These are phyloP conservation scores for Eucalyptus pauciflora DNA, from an alignment of 345 rosid genomes.

Conservation along the genomic window DNA sequence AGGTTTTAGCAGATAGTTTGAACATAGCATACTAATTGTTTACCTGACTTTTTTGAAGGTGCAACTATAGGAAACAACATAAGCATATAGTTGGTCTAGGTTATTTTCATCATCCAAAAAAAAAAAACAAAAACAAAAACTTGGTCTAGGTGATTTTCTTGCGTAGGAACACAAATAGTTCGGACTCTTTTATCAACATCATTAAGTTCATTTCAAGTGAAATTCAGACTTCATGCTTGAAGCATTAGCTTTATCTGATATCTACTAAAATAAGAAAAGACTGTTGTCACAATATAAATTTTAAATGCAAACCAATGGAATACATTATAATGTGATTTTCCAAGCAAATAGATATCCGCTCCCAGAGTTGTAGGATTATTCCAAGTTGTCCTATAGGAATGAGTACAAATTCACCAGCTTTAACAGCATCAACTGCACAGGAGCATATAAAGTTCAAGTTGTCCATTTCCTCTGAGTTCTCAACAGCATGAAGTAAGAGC, in stretches of 20 bases:
- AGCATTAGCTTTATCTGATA: not conserved
- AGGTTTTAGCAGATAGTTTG: not conserved
- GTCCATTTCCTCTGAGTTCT: slow-evolving; percentile 39
- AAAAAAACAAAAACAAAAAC: not conserved
- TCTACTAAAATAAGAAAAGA: not conserved
- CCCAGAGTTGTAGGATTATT: no score
- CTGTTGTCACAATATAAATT: not conserved
- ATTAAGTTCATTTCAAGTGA: not conserved
- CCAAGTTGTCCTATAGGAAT: no score
- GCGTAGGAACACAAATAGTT: not conserved
- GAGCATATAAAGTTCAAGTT: slow-evolving; percentile 61
- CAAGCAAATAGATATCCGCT: no score
- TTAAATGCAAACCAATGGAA: no score
- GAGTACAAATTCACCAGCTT: slow-evolving; percentile 38
- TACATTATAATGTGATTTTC: no score
- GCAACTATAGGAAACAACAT: not conserved
- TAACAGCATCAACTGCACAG: slow-evolving; percentile 46
- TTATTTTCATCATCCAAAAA: not conserved
- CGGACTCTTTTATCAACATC: not conserved
- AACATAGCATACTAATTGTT: not conserved
- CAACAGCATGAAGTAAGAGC: no score
- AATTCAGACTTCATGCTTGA: not conserved
- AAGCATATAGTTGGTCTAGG: not conserved
- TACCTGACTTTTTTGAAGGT: not conserved
- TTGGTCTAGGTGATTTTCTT: not conserved